Evolutionary conservation across 148 eudicot species (phyloP), one percentile per base, ranked within the genome.

Genomic region (Arbutus unedo): DNA sequence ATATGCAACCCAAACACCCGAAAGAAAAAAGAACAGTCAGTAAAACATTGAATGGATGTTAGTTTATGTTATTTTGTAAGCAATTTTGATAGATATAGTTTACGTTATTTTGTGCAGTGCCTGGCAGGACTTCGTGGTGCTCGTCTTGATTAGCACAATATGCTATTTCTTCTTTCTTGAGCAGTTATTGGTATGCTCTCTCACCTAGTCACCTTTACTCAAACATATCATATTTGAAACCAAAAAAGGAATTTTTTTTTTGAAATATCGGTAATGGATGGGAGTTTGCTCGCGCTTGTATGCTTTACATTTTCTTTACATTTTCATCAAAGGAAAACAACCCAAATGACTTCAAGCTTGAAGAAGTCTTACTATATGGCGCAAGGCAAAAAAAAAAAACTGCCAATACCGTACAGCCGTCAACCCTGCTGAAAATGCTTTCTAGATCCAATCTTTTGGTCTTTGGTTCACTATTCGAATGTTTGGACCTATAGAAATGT

Each of bases 161-260:
- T 95, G 98, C 87, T 96, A 96, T 83, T 96, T 96, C 91, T 96
- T 96, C 90, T 96, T 91, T 85, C 92, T 96, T 48, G 98, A 94
- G 93, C 98, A 96, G 87, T 93, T 96, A 51, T 82, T 96, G 96
- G 98, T 96, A 86, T 81, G 89, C 78, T 23, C 2, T 82, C 74
- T 76, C 67, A 10, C n/a, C n/a, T n/a, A n/a, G n/a, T n/a, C n/a
- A n/a, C 84, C 68, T 19, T 41, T 31, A 59, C 53, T 15, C 16
- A 25, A 80, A 76, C 50, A n/a, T 16, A 43, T 18, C 66, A 16
- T 15, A 23, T 64, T 25, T 64, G 70, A 64, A 23, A 25, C 70
- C 41, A n/a, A 47, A 48, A 74, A 8, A 6, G 31, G 18, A 31
- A 31, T 10, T 44, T 50, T 18, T 0, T 23, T 76, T 76, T 15